These are phyloP conservation scores for Venturia asperata DNA, from an alignment of 2,329 filamentous ascomycete species.

Conservation along the genomic window DNA sequence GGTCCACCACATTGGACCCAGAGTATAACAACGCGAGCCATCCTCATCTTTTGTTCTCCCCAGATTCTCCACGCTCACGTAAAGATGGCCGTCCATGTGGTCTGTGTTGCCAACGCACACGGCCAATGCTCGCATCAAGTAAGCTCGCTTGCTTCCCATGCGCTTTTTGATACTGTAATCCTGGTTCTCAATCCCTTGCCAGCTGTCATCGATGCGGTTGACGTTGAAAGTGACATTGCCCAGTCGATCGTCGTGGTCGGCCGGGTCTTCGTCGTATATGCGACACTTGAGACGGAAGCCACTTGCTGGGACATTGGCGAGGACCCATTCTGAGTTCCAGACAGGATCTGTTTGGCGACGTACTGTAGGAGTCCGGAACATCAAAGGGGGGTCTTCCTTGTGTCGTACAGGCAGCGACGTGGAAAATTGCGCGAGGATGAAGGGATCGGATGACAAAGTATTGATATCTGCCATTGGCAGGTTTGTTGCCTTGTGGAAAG, in stretches of 20 bases:
- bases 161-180: conserved; percentile 72
- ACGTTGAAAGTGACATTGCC: conserved; percentile 75
- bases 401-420: conserved; percentile 66
- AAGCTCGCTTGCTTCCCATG: conserved; percentile 80
- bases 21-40: conserved; percentile 59
- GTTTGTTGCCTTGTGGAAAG: conserved; percentile 72
- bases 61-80: conserved; percentile 69
- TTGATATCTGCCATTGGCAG: conserved; percentile 76
- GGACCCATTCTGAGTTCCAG: conserved; percentile 82
- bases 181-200: conserved; percentile 60
- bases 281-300: conserved; percentile 82
- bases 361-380: conserved; percentile 68
- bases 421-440: conserved; percentile 66
- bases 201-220: conserved; percentile 52
- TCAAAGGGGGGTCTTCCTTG: conserved; percentile 74
- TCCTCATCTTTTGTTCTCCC: conserved; percentile 60
- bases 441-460: conserved; percentile 76
- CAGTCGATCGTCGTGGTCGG: conserved; percentile 78
- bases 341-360: conserved; percentile 63
- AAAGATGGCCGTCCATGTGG: conserved; percentile 63
- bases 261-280: conserved; percentile 83
- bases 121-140: conserved; percentile 62
- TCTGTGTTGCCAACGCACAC: conserved; percentile 54
- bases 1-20: conserved; percentile 69
- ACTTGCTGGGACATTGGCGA: conserved; percentile 73